Conservation (phyloP, 257 asterid species). For the Gentiana macrophylla region DNA sequence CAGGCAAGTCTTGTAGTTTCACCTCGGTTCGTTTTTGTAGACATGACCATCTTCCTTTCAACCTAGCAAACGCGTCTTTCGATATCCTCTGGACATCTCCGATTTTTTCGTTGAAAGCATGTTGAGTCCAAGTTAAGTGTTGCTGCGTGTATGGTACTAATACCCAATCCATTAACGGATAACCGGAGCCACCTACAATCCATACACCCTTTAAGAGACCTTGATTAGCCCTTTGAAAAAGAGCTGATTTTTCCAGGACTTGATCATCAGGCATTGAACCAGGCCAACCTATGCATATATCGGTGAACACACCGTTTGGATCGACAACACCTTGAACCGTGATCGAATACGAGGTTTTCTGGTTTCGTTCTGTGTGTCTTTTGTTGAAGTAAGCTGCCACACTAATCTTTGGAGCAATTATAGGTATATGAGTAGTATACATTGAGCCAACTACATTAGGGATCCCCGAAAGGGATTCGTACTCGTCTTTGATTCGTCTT, state of each 20-base stretch:
- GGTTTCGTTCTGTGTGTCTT: conserved; percentile 83
- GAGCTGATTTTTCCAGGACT: conserved; percentile 77
- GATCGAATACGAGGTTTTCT: conserved; percentile 78
- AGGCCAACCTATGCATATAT: conserved; percentile 91
- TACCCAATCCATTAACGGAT: conserved; percentile 84
- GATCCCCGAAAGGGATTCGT: conserved; percentile 52
- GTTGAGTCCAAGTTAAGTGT: conserved; percentile 83
- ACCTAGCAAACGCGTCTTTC: conserved; percentile 46
- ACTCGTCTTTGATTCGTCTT: conserved; percentile 31
- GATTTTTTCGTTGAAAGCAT: conserved; percentile 76
- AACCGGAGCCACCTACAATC: conserved; percentile 73
- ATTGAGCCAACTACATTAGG: conserved; percentile 76
- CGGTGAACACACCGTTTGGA: conserved; percentile 62
- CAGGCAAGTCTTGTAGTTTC: conserved; percentile 82
- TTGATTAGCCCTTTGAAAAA: conserved; percentile 57
- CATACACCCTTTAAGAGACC: conserved; percentile 63
- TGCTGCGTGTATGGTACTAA: conserved; percentile 85
- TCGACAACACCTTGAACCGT: conserved; percentile 91
- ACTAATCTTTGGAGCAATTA: conserved; percentile 83
- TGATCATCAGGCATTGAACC: conserved; percentile 96
- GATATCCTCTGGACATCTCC: conserved; percentile 48
- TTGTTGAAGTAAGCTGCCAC: conserved; percentile 75
- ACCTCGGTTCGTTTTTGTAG: conserved; percentile 82
- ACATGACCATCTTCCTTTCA: conserved; percentile 90
- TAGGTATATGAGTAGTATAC: conserved; percentile 89